Evolutionary conservation across 106 monocot genomes (phyloP).

Genomic region (Dactylorhiza incarnata): DNA sequence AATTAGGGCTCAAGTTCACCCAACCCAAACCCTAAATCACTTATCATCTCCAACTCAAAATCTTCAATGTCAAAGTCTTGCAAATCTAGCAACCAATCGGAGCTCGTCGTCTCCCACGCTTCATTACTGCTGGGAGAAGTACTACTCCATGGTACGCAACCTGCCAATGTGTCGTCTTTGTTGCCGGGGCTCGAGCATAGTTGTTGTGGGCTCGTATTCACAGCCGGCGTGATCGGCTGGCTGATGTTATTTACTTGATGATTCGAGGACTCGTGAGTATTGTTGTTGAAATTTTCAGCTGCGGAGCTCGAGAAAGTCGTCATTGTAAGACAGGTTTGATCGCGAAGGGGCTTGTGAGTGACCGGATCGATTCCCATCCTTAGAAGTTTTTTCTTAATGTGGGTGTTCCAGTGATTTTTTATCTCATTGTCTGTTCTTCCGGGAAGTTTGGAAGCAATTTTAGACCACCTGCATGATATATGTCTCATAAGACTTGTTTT

Average conservation of each 20-base stretch:
- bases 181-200: constrained; percentile 7
- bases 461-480: constrained; percentile 65
- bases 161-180: constrained; percentile 1
- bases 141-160: constrained; percentile 15
- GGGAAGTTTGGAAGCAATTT: constrained; percentile 65
- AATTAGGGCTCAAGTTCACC: neutral
- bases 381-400: constrained; percentile 78
- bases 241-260: neutral
- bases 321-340: neutral
- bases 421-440: constrained; percentile 90
- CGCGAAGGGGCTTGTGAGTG: constrained; percentile 29
- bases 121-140: constrained; percentile 12
- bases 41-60: constrained; percentile 14
- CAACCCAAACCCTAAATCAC: neutral
- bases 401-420: constrained; percentile 91
- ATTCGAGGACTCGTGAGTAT: neutral
- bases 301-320: constrained; percentile 2
- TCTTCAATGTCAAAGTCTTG: constrained; percentile 27
- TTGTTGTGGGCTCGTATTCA: constrained; percentile 6
- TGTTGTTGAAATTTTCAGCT: too few species aligned
- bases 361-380: constrained; percentile 11
- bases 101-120: constrained; percentile 31
- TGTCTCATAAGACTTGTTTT: neutral
- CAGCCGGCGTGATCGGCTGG: neutral
- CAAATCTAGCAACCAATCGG: constrained; percentile 70